phyloP scores from a whole-genome alignment of 2,329 filamentous ascomycete species.

The Fusarium gaditjirri region DNA sequence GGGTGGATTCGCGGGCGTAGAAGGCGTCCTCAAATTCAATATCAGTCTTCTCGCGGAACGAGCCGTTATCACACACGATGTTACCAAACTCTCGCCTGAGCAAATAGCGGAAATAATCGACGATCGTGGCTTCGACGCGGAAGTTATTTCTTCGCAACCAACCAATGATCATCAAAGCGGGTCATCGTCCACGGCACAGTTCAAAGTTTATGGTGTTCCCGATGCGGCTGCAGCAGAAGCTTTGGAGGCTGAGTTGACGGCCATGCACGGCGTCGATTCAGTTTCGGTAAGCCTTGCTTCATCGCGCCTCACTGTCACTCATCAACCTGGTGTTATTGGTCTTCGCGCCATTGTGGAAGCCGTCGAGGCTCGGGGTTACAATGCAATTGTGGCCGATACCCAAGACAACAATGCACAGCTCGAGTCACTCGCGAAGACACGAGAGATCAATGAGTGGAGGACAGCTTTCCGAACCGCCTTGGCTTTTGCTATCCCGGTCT shows the following conservation, averaged over 20 bases:
- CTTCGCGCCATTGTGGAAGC: slow-evolving; percentile 84
- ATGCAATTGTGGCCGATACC: slow-evolving; percentile 87
- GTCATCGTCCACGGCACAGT: slow-evolving; percentile 72
- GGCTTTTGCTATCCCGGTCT: slow-evolving; percentile 87
- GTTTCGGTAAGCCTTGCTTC: slow-evolving; percentile 79
- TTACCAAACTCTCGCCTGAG: slow-evolving; percentile 73
- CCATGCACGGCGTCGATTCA: slow-evolving; percentile 77
- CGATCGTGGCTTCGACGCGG: slow-evolving; percentile 88
- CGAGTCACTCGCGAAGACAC: slow-evolving; percentile 94
- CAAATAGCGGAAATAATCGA: slow-evolving; percentile 87
- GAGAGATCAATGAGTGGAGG: slow-evolving; percentile 94
- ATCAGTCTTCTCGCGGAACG: slow-evolving; percentile 94
- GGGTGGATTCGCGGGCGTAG: slow-evolving; percentile 78
- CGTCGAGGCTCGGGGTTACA: slow-evolving; percentile 85
- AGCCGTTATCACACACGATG: slow-evolving; percentile 87
- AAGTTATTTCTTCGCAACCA: slow-evolving; percentile 79
- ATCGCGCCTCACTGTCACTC: slow-evolving; percentile 77
- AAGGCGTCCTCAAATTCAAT: slow-evolving; percentile 88
- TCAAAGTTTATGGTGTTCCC: slow-evolving; percentile 85
- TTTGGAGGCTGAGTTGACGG: slow-evolving; percentile 74
- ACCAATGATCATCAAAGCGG: slow-evolving; percentile 65
- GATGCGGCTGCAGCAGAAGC: slow-evolving; percentile 77
- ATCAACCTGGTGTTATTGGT: slow-evolving; percentile 77
- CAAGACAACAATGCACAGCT: slow-evolving; percentile 98
- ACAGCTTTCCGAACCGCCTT: slow-evolving; percentile 81